Conservation (phyloP, 495 filamentous ascomycete species). For the Penicillium odoratum region DNA sequence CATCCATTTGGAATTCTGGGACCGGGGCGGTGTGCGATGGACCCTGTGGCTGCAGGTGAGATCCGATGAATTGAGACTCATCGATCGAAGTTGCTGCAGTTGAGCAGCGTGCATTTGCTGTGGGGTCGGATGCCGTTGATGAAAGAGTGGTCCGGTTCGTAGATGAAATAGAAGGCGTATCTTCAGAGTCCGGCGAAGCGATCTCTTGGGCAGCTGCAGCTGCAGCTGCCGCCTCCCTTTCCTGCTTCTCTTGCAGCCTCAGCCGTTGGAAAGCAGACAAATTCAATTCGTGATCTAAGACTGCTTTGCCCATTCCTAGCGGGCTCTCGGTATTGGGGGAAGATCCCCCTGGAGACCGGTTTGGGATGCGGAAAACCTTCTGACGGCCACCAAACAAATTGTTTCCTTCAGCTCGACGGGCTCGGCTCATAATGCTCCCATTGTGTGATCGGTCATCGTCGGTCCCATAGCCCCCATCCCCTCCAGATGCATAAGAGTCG, state of each 20-base stretch:
- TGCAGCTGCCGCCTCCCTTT: constrained; percentile 33
- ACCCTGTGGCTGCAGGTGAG: constrained; percentile 28
- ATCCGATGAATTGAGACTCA: constrained; percentile 63
- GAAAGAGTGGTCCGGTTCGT: constrained; percentile 82
- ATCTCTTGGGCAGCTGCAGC: constrained; percentile 27
- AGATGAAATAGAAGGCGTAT: constrained; percentile 63
- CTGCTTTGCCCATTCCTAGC: constrained; percentile 59
- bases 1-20: constrained; percentile 19
- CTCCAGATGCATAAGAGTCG: constrained; percentile 54
- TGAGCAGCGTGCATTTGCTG: constrained; percentile 68
- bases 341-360: constrained; percentile 39
- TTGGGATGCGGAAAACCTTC: constrained; percentile 89
- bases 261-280: constrained; percentile 77
- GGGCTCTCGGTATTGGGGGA: constrained; percentile 19
- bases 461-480: constrained; percentile 57
- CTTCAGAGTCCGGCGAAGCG: constrained; percentile 43
- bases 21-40: constrained; percentile 9
- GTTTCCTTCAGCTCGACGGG: constrained; percentile 87
- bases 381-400: constrained; percentile 93
- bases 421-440: constrained; percentile 78
- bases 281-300: constrained; percentile 86
- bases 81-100: constrained; percentile 90
- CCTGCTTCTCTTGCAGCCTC: constrained; percentile 58
- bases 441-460: constrained; percentile 64
- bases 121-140: constrained; percentile 75